Conservation (phyloP, 2,329 filamentous ascomycete genomes). For the Nectriaceae sp. region DNA sequence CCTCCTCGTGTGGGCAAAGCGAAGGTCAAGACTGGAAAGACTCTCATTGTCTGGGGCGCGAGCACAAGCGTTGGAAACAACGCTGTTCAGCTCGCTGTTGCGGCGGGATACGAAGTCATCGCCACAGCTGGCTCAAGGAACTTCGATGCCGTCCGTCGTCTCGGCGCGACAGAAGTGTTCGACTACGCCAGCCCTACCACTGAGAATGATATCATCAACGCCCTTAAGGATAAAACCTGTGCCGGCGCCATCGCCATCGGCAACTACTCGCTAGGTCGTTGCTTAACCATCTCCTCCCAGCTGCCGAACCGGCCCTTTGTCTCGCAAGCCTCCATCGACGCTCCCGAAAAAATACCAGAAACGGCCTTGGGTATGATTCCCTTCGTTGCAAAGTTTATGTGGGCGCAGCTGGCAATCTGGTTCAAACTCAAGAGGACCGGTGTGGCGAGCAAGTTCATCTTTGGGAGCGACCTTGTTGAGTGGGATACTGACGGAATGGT, state of each 20-base stretch:
- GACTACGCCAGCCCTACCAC: slow-evolving; percentile 37
- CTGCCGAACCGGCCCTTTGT: slow-evolving; percentile 3
- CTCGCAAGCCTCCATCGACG: slow-evolving; percentile 5
- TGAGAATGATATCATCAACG: slow-evolving; percentile 12
- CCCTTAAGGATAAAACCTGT: background rate
- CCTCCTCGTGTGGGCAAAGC: slow-evolving; percentile 6
- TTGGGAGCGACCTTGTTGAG: slow-evolving; percentile 4
- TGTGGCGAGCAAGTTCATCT: slow-evolving; percentile 7
- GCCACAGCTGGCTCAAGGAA: slow-evolving; percentile 43
- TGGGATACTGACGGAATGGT: slow-evolving; percentile 8
- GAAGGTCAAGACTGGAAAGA: background rate
- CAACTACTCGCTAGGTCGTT: background rate
- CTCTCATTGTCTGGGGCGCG: slow-evolving; percentile 46
- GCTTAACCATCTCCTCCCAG: slow-evolving; percentile 5
- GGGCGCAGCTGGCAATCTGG: background rate
- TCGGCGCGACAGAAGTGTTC: slow-evolving; percentile 45
- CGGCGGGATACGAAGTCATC: slow-evolving; percentile 46
- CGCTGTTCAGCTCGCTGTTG: slow-evolving; percentile 45
- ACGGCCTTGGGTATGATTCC: background rate
- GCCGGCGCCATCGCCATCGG: slow-evolving; percentile 18
- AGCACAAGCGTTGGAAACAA: slow-evolving; percentile 46
- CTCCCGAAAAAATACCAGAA: background rate
- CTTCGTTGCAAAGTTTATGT: slow-evolving; percentile 2
- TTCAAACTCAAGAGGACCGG: slow-evolving; percentile 5
- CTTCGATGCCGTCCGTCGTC: slow-evolving; percentile 38